A percentile compares a stretch with the other conserved stretches of the same genome.
phyloP scores from a whole-genome alignment of 768 basidiomycete genomes.

The Naganishia antarctica region DNA sequence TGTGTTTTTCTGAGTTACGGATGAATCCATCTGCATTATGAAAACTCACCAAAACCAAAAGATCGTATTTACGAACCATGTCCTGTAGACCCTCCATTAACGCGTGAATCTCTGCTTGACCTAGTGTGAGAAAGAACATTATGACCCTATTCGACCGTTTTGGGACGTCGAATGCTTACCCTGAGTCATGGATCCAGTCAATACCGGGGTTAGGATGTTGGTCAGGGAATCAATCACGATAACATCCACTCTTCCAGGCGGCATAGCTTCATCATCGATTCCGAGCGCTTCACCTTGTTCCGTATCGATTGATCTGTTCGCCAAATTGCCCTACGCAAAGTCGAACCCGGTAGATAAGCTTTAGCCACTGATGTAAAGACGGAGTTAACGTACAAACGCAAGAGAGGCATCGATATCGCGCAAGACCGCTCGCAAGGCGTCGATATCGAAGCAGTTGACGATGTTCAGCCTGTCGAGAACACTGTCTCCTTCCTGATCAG shows the following conservation, averaged over 20 bases:
- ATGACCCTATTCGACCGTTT: not conserved
- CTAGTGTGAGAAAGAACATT: not conserved
- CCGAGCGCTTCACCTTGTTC: not conserved
- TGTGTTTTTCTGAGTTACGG: no score
- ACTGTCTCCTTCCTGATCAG: not conserved
- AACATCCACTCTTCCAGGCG: constrained; percentile 24
- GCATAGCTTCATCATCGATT: not conserved
- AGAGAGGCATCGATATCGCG: constrained; percentile 26
- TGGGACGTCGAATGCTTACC: constrained; percentile 23
- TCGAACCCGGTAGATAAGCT: not conserved
- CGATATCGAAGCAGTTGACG: constrained; percentile 30
- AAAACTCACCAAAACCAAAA: constrained; percentile 26
- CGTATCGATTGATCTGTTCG: not conserved
- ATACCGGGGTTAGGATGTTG: constrained; percentile 39
- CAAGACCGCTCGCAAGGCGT: constrained; percentile 16
- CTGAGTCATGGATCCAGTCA: constrained; percentile 37
- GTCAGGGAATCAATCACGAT: constrained; percentile 42
- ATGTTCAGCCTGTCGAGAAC: constrained; percentile 38
- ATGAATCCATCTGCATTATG: no score
- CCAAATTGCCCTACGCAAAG: not conserved
- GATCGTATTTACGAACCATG: not conserved
- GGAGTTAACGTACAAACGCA: not conserved
- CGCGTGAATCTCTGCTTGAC: constrained; percentile 20
- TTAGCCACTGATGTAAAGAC: not conserved
- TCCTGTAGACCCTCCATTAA: constrained; percentile 20